Percentiles rank a stretch among this genome's conserved stretches.
Conservation (phyloP, 805 yeast species). For the Kazachstania martiniae region DNA sequence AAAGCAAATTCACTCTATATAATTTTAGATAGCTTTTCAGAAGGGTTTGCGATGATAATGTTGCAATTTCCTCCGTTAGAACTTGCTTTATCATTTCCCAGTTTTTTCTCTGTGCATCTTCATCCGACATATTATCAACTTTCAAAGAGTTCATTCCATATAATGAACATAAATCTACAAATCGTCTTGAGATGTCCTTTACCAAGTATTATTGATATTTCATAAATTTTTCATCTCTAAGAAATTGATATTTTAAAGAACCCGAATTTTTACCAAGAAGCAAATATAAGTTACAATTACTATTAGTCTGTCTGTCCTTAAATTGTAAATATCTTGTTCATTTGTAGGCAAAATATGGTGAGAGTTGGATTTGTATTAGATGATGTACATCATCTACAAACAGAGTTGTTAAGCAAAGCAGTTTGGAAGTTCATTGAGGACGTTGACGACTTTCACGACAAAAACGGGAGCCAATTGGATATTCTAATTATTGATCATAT, state of each 20-base stretch:
- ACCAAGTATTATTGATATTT: too few species aligned
- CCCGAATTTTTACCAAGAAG: too few species aligned
- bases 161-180: too few species aligned
- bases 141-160: neutral
- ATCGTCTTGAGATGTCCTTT: too few species aligned
- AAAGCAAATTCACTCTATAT: constrained; percentile 44
- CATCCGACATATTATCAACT: constrained; percentile 4
- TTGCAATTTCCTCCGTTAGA: neutral
- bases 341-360: constrained; percentile 4
- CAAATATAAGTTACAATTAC: too few species aligned
- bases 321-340: too few species aligned
- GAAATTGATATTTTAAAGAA: too few species aligned
- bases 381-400: constrained; percentile 1
- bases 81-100: constrained; percentile 42
- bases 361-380: constrained; percentile 14
- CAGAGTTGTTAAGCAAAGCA: too few species aligned
- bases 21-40: constrained; percentile 38
- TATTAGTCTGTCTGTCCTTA: too few species aligned
- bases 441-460: too few species aligned
- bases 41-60: constrained; percentile 13
- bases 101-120: constrained; percentile 38
- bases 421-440: constrained; percentile 3
- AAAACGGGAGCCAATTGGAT: too few species aligned
- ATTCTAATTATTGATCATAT: constrained; percentile 14
- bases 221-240: too few species aligned